Evolutionary conservation across 2,329 filamentous ascomycete genomes (phyloP), one percentile per base, ranked within the genome.

Genomic region (Alternaria novae-zelandiae): DNA sequence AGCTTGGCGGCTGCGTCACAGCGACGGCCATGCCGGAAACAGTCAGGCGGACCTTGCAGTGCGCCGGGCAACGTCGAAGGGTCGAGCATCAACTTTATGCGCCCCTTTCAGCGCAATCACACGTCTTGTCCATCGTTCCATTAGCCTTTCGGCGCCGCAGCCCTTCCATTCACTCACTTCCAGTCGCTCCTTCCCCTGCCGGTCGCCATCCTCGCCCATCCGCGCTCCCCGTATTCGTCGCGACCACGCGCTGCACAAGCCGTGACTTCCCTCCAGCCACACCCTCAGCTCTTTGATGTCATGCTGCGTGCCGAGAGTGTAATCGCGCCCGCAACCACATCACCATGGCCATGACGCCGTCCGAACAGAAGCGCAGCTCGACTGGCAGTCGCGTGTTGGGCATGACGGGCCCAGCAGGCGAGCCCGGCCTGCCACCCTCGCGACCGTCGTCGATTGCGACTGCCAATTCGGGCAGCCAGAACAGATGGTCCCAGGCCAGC

Each of bases 401-500:
- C 55, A 71, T 79, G 58, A 84, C 83, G 13, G 83, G 83, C 11
- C 82, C 83, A 6, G 75, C 80, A 7, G 83, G 83, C 54, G 83
- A 85, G 69, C 73, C 82, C 41, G 83, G 82, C 43, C 78, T 85
- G 62, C 83, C 83, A 43, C 83, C 83, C 2, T 83, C 82, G 53
- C 79, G 83, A 26, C 83, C 83, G 10, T 80, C 78, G 23, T 82
- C 82, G 43, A 80, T 80, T 49, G 73, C 76, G n/a, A 80, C 80
- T 20, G 75, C 73, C 20, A 75, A 74, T 46, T 79, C 78, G 23
- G 72, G 75, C 56, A 79, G 76, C 59, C 81, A 83, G 61, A 81
- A 81, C 67, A 81, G 82, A 69, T 87, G 87, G 84, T 85, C 85
- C 60, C 85, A 86, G 67, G 68, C 67, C 80, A 84, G 88, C 32